Evolutionary conservation across 2,329 filamentous ascomycete species (phyloP).

Genomic region (Fusarium sp.): DNA sequence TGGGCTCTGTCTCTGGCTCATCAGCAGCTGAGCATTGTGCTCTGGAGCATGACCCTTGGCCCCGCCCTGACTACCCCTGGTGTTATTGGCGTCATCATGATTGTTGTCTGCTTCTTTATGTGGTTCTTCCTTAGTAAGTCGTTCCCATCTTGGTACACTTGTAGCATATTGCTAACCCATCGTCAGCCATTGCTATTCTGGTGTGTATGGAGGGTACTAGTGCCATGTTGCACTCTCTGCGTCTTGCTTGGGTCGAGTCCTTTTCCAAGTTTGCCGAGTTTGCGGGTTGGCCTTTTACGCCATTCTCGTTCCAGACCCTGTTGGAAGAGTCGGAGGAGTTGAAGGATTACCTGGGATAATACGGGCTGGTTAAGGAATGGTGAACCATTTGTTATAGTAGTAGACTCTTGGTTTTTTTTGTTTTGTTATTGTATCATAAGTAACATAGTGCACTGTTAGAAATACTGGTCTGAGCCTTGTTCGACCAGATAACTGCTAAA

Average conservation of each 20-base stretch:
- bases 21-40: constrained; percentile 94
- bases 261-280: constrained; percentile 98
- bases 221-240: constrained; percentile 92
- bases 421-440: constrained; percentile 49
- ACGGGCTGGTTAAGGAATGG: constrained; percentile 12
- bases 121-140: constrained; percentile 85
- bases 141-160: not conserved
- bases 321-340: constrained; percentile 83
- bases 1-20: constrained; percentile 98
- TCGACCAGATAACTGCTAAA: not conserved
- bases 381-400: constrained; percentile 38
- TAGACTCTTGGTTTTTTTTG: constrained; percentile 49
- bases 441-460: constrained; percentile 42
- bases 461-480: constrained; percentile 29
- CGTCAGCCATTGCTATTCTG: constrained; percentile 68
- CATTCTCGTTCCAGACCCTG: constrained; percentile 87
- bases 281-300: constrained; percentile 86
- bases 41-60: constrained; percentile 95
- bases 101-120: constrained; percentile 84
- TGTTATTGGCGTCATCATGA: constrained; percentile 78
- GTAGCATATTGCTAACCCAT: constrained; percentile 39
- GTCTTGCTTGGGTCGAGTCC: constrained; percentile 96
- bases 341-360: constrained; percentile 65
- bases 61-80: constrained; percentile 78
- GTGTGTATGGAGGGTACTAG: constrained; percentile 97